phyloP scores from a whole-genome alignment of 75 land plant genomes.

The Azolla pinnata region DNA sequence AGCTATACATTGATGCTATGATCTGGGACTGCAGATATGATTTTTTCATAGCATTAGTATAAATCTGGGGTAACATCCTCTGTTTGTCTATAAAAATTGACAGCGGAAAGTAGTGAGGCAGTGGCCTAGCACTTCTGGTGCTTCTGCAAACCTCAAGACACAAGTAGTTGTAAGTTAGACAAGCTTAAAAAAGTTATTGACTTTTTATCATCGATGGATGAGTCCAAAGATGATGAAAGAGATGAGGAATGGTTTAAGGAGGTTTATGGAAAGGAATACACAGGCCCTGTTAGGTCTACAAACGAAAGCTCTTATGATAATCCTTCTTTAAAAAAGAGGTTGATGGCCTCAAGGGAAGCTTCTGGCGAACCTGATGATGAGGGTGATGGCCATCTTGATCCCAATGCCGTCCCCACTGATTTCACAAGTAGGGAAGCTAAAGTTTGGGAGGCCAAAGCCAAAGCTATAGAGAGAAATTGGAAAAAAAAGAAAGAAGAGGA shows the following conservation, averaged over 20 bases:
- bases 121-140: too few relatives aligned
- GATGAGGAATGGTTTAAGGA: slow-evolving; percentile 96
- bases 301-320: slow-evolving; percentile 21
- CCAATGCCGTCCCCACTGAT: slow-evolving; percentile 96
- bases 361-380: slow-evolving; percentile 46
- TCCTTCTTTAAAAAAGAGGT: slow-evolving; percentile 33
- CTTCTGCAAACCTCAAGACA: not conserved
- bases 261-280: slow-evolving; percentile 83
- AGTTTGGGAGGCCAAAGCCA: slow-evolving; percentile 98
- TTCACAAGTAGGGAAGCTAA: slow-evolving; percentile 95
- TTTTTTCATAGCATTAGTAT: too few relatives aligned
- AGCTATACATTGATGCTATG: not conserved
- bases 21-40: not conserved
- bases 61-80: slow-evolving; percentile 5
- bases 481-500: slow-evolving; percentile 96
- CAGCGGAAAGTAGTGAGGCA: slow-evolving; percentile 3
- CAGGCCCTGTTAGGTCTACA: slow-evolving; percentile 54
- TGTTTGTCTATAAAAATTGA: slow-evolving; percentile 5
- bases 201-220: slow-evolving; percentile 30
- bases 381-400: slow-evolving; percentile 67
- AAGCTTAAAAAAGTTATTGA: not conserved
- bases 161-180: not conserved
- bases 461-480: slow-evolving; percentile 96
- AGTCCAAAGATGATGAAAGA: slow-evolving; percentile 45
- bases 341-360: slow-evolving; percentile 23